Percentiles rank a stretch among this genome's conserved stretches.
phyloP scores from a whole-genome alignment of 2,329 filamentous ascomycete species.

The Neoscytalidium dimidiatum region DNA sequence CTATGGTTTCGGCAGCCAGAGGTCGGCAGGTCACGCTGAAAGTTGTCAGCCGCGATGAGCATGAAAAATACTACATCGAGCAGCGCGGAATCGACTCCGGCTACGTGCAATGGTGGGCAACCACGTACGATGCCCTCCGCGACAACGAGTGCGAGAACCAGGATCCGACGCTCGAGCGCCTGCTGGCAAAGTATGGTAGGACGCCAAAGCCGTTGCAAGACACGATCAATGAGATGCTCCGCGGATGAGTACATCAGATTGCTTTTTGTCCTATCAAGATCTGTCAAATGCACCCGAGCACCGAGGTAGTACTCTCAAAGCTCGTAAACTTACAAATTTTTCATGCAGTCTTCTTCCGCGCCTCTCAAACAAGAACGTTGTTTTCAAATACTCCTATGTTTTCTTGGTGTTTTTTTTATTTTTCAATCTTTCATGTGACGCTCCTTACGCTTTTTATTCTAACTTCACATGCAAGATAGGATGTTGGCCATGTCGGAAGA shows the following conservation, averaged over 20 bases:
- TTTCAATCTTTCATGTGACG: too few relatives aligned
- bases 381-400: too few relatives aligned
- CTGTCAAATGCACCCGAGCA: too few relatives aligned
- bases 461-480: too few relatives aligned
- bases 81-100: conserved; percentile 37
- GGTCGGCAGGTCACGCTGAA: conserved; percentile 37
- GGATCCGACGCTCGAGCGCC: conserved; percentile 42
- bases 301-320: too few relatives aligned
- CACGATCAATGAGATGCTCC: conserved; percentile 45
- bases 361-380: too few relatives aligned
- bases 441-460: too few relatives aligned
- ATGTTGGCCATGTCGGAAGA: too few relatives aligned
- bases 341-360: too few relatives aligned
- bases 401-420: too few relatives aligned
- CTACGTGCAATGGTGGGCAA: conserved; percentile 49
- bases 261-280: too few relatives aligned
- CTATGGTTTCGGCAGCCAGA: conserved; percentile 29
- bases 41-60: conserved; percentile 40
- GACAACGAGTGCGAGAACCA: conserved; percentile 46
- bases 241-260: neutral
- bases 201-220: conserved; percentile 40
- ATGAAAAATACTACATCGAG: conserved; percentile 43
- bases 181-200: conserved; percentile 38
- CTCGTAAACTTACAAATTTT: too few relatives aligned
- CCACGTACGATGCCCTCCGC: conserved; percentile 46